These are phyloP conservation scores for Bonia amplexicaulis DNA, from an alignment of 176 grass and related monocot genomes.

Conservation along the genomic window DNA sequence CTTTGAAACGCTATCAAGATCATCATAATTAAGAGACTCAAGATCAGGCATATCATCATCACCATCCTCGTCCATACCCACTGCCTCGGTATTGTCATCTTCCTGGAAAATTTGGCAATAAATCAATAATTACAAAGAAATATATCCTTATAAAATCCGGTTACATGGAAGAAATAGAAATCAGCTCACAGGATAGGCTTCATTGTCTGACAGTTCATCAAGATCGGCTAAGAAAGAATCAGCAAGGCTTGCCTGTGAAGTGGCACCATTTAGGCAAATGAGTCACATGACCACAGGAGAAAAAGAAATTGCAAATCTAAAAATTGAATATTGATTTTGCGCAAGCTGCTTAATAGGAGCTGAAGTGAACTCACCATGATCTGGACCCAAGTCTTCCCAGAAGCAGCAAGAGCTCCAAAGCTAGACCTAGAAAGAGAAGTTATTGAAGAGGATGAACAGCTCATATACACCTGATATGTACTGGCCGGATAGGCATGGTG, in stretches of 20 bases:
- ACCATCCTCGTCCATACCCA: slow-evolving; percentile 47
- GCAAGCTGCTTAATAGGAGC: background rate
- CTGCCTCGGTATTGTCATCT: slow-evolving; percentile 57
- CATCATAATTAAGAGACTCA: slow-evolving; percentile 79
- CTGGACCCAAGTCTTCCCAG: background rate
- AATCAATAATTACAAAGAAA: background rate
- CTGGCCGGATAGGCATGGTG: background rate
- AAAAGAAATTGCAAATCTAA: background rate
- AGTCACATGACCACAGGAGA: background rate
- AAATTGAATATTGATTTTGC: background rate
- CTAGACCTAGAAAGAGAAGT: background rate
- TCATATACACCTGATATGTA: background rate
- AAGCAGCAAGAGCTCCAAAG: background rate
- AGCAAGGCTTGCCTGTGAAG: slow-evolving; percentile 71
- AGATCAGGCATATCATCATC: slow-evolving; percentile 73
- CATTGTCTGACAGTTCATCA: slow-evolving; percentile 82
- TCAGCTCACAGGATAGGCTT: slow-evolving; percentile 71
- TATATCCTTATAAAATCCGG: background rate
- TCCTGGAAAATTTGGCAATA: slow-evolving; percentile 38
- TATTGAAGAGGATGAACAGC: background rate
- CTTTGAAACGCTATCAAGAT: slow-evolving; percentile 83
- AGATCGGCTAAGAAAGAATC: slow-evolving; percentile 97
- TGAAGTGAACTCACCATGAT: slow-evolving; percentile 28
- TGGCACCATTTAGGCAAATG: background rate
- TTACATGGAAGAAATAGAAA: background rate